Conservation (phyloP, 768 basidiomycete species). For the Xerocomus brunneocitrinus region DNA sequence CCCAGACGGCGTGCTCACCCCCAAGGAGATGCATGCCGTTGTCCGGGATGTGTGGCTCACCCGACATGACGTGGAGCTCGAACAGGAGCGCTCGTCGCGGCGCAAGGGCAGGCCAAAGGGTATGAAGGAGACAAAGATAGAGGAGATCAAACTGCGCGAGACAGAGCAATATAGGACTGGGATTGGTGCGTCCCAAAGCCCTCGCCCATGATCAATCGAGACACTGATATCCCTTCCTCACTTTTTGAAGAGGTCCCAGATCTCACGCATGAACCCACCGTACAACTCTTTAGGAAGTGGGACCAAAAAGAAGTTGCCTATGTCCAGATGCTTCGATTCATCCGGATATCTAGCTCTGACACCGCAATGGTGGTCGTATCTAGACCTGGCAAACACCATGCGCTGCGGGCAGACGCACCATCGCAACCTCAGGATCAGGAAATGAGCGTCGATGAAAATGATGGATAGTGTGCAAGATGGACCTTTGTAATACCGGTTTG, state of each 20-base stretch:
- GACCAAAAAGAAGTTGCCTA: conserved; percentile 72
- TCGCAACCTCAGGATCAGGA: conserved; percentile 16
- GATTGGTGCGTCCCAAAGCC: conserved; percentile 51
- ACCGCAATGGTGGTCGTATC: conserved; percentile 48
- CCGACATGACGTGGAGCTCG: conserved; percentile 63
- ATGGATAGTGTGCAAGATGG: conserved; percentile 23
- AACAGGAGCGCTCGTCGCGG: conserved; percentile 53
- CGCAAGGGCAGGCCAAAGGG: conserved; percentile 77
- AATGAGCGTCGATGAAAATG: conserved; percentile 29
- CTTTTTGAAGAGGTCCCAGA: conserved; percentile 63
- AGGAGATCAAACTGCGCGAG: conserved; percentile 67
- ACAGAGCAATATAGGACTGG: conserved; percentile 74
- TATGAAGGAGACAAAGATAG: conserved; percentile 57
- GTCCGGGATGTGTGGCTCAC: conserved; percentile 68
- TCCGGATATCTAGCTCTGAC: conserved; percentile 63
- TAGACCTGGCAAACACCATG: conserved; percentile 54
- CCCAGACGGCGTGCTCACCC: conserved; percentile 47
- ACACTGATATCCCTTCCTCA: neutral
- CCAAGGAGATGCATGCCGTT: conserved; percentile 63
- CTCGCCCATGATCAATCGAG: neutral
- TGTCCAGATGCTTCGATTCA: conserved; percentile 66
- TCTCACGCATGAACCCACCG: conserved; percentile 66
- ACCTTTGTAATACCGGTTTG: conserved; percentile 13
- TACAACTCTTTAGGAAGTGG: conserved; percentile 71
- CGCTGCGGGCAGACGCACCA: conserved; percentile 18